A percentile compares a stretch with the other conserved stretches of the same genome.
These are phyloP conservation scores for Crucihimalaya himalaica DNA, from an alignment of 345 rosid genomes.

Conservation along the genomic window DNA sequence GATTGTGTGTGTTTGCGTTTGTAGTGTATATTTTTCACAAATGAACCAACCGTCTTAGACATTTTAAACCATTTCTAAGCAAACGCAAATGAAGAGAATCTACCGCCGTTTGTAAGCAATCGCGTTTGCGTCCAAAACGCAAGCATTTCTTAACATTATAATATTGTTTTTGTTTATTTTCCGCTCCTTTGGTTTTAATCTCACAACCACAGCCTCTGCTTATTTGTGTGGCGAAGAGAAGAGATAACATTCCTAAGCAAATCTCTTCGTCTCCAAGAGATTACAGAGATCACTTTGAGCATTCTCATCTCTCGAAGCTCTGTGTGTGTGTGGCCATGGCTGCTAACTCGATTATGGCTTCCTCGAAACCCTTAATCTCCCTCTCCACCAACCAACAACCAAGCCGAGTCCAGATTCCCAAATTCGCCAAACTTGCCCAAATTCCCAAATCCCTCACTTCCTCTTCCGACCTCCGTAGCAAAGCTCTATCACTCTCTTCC, in stretches of 20 bases:
- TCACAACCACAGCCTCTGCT: slow-evolving; percentile 38
- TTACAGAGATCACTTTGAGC: slow-evolving; percentile 27
- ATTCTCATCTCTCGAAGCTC: slow-evolving; percentile 18
- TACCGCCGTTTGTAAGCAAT: neutral
- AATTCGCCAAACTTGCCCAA: slow-evolving; percentile 39
- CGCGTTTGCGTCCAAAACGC: neutral
- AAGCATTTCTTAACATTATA: neutral
- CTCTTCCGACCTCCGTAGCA: slow-evolving; percentile 40
- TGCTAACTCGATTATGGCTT: slow-evolving; percentile 78
- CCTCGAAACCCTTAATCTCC: slow-evolving; percentile 51
- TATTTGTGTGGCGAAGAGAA: slow-evolving; percentile 68
- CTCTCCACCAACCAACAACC: slow-evolving; percentile 44
- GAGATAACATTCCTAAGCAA: slow-evolving; percentile 47
- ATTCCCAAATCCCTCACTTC: slow-evolving; percentile 38
- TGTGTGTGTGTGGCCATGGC: slow-evolving; percentile 54
- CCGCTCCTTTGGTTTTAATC: neutral
- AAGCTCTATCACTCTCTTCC: slow-evolving; percentile 43
- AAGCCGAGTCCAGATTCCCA: slow-evolving; percentile 46
- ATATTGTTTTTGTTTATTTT: neutral
- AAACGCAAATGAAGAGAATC: neutral
- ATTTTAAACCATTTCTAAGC: too few relatives aligned
- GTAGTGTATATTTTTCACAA: neutral
- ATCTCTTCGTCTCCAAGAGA: slow-evolving; percentile 10
- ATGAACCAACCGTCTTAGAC: neutral
- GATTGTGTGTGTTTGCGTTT: neutral